phyloP scores from a whole-genome alignment of 2,329 filamentous ascomycete genomes.

The Colletotrichum filicis region DNA sequence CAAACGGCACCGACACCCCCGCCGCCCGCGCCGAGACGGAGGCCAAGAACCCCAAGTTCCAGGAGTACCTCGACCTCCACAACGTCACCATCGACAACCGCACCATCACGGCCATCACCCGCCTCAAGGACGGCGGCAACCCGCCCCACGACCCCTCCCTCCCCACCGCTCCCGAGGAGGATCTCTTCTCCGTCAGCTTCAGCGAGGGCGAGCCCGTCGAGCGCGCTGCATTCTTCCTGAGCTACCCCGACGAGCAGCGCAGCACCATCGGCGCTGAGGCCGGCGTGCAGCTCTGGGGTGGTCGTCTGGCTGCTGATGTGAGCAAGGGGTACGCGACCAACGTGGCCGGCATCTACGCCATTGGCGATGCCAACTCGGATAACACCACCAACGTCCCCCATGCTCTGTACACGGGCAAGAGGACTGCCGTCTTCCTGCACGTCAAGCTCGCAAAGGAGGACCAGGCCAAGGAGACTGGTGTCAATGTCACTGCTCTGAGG shows the following conservation, averaged over 20 bases:
- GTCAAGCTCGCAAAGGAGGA: conserved; percentile 56
- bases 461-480: conserved; percentile 43
- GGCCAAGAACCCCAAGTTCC: conserved; percentile 56
- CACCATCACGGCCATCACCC: conserved; percentile 59
- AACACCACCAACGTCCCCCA: conserved; percentile 71
- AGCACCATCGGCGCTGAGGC: conserved; percentile 58
- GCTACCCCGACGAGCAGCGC: conserved; percentile 57
- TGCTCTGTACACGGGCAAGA: conserved; percentile 69
- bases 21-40: conserved; percentile 52
- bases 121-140: conserved; percentile 54
- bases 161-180: conserved; percentile 59
- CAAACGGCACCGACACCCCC: conserved; percentile 67
- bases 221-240: conserved; percentile 63
- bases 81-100: conserved; percentile 67
- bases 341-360: conserved; percentile 63
- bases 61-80: conserved; percentile 59
- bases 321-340: conserved; percentile 61
- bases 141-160: conserved; percentile 53
- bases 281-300: conserved; percentile 57
- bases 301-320: conserved; percentile 54
- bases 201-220: conserved; percentile 53
- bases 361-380: conserved; percentile 70
- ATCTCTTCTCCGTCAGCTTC: conserved; percentile 67
- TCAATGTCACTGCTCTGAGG: conserved; percentile 38
- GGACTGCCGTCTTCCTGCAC: conserved; percentile 66